phyloP scores from a whole-genome alignment of 2,329 filamentous ascomycete genomes.

The Colletotrichum lentis region DNA sequence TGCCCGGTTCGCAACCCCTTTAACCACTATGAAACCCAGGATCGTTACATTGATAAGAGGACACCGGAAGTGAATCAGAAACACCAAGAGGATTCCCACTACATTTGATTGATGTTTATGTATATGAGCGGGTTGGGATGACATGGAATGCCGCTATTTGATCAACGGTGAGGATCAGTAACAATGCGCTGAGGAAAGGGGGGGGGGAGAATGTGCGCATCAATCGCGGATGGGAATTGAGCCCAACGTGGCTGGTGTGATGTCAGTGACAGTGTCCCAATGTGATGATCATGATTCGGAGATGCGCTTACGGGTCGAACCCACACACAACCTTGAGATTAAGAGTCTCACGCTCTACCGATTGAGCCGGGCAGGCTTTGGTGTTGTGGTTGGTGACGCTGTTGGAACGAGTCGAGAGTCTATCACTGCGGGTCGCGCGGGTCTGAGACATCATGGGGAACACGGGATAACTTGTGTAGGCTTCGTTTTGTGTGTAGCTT shows the following conservation, averaged over 20 bases:
- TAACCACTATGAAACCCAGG: too few species aligned
- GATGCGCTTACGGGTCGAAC: slow-evolving; percentile 52
- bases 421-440: slow-evolving; percentile 5
- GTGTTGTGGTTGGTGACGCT: background rate
- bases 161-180: background rate
- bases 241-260: slow-evolving; percentile 28
- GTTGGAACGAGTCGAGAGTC: background rate
- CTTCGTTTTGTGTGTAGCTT: background rate
- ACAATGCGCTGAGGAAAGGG: background rate
- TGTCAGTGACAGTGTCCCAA: background rate
- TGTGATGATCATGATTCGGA: background rate
- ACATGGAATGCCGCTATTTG: background rate
- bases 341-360: slow-evolving; percentile 79
- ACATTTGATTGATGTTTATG: too few species aligned
- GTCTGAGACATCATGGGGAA: background rate
- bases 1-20: too few species aligned
- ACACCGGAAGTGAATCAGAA: too few species aligned
- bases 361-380: slow-evolving; percentile 63
- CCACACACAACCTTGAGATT: slow-evolving; percentile 66
- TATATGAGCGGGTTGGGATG: too few species aligned
- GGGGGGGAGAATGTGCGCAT: background rate
- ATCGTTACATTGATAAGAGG: too few species aligned
- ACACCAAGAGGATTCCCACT: too few species aligned
- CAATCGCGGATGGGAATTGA: slow-evolving; percentile 33
- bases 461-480: background rate